Evolutionary conservation across 2,329 filamentous ascomycete genomes (phyloP).

Genomic region (Colletotrichum aenigma): DNA sequence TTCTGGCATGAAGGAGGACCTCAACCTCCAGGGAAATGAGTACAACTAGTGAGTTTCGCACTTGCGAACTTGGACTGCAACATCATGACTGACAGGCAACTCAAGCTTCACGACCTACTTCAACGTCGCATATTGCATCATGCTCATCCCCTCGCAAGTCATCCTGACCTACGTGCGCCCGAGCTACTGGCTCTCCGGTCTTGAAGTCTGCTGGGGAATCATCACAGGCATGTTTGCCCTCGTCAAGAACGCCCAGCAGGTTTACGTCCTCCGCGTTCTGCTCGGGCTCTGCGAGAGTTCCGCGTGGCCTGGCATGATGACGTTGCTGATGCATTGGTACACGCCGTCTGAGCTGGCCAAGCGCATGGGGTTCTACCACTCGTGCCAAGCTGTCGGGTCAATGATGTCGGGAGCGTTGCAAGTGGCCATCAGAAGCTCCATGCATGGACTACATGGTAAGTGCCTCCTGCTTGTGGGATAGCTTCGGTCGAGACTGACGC

Average conservation of each 20-base stretch:
- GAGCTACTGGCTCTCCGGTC: conserved; percentile 30
- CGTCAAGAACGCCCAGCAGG: conserved; percentile 30
- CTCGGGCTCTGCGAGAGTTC: conserved; percentile 45
- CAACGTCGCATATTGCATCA: conserved; percentile 26
- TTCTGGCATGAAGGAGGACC: conserved; percentile 50
- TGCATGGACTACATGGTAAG: conserved; percentile 15
- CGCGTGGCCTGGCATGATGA: conserved; percentile 29
- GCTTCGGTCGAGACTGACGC: conserved; percentile 33
- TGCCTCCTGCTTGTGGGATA: no score
- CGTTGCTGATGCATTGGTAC: conserved; percentile 50
- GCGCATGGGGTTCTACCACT: conserved; percentile 51
- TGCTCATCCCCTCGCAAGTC: conserved; percentile 31
- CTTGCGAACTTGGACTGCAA: not conserved
- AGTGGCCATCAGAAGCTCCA: conserved; percentile 42
- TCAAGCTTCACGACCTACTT: conserved; percentile 24
- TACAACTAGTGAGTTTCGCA: conserved; percentile 19
- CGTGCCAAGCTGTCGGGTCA: conserved; percentile 53
- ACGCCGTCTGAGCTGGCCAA: conserved; percentile 47
- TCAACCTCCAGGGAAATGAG: conserved; percentile 50
- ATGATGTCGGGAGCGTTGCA: conserved; percentile 64
- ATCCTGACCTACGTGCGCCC: conserved; percentile 31
- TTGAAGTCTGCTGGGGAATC: conserved; percentile 28
- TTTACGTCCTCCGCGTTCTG: conserved; percentile 47
- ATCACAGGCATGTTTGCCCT: conserved; percentile 16
- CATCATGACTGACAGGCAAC: not conserved